Percentiles rank a stretch among this genome's conserved stretches.
Evolutionary conservation across 1,284 basidiomycete genomes (phyloP).

Genomic region (Melanopsichium pennsylvanicum): DNA sequence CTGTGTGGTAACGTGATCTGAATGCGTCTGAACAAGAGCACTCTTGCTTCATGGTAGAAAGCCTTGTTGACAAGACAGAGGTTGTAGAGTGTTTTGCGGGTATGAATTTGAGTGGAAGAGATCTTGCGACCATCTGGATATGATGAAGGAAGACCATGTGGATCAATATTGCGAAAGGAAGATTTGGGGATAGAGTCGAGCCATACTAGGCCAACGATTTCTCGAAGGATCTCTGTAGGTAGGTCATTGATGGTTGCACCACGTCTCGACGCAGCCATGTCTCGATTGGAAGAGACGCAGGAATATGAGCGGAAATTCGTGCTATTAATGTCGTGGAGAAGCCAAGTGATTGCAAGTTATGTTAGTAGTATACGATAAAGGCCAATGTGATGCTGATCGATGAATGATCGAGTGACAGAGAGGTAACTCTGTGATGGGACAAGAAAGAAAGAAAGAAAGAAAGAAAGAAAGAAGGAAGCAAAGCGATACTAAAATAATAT

Average conservation of each 20-base stretch:
- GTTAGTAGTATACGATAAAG: no score
- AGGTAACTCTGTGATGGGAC: no score
- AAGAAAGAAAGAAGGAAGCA: no score
- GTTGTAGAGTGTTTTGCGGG: conserved; percentile 54
- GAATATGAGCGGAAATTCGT: not conserved
- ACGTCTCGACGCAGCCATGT: conserved; percentile 32
- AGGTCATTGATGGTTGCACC: conserved; percentile 43
- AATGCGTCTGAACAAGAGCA: conserved; percentile 59
- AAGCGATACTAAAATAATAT: no score
- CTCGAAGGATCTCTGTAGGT: conserved; percentile 55
- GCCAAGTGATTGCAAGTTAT: no score
- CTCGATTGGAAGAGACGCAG: conserved; percentile 10
- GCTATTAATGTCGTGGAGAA: not conserved
- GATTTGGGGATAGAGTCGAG: conserved; percentile 58
- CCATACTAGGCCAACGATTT: conserved; percentile 55
- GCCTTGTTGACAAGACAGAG: conserved; percentile 61
- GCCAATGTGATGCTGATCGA: no score
- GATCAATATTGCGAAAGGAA: conserved; percentile 59
- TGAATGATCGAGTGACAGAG: no score
- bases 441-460: no score
- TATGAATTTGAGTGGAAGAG: conserved; percentile 53
- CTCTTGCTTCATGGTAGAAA: conserved; percentile 58
- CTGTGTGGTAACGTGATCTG: conserved; percentile 62
- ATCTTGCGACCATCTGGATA: conserved; percentile 55
- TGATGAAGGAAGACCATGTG: conserved; percentile 57